A percentile compares a stretch with the other conserved stretches of the same genome.
These are phyloP conservation scores for Sambucus nigra DNA, from an alignment of 129 eudicot species.

Conservation along the genomic window DNA sequence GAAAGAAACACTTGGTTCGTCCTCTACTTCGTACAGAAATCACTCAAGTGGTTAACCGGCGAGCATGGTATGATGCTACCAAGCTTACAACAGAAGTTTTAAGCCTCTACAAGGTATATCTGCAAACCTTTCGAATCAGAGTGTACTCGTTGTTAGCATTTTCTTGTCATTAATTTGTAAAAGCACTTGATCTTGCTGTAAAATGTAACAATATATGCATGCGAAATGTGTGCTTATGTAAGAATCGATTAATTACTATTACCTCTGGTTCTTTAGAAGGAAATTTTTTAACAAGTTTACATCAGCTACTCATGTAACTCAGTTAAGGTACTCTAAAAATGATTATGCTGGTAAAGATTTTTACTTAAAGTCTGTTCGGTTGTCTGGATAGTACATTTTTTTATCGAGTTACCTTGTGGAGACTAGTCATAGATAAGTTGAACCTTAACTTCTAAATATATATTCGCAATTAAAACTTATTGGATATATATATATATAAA, in stretches of 20 bases:
- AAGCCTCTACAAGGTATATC: constrained; percentile 74
- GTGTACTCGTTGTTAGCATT: not conserved
- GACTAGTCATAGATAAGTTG: too few relatives aligned
- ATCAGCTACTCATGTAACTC: not conserved
- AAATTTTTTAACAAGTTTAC: not conserved
- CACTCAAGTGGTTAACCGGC: constrained; percentile 81
- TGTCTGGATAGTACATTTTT: not conserved
- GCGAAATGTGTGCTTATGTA: too few relatives aligned
- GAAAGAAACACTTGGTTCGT: constrained; percentile 77
- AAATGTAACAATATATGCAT: not conserved
- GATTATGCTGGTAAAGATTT: not conserved
- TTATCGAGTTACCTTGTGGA: too few relatives aligned
- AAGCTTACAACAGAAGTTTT: constrained; percentile 77
- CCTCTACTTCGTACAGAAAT: constrained; percentile 88
- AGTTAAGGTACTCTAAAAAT: not conserved
- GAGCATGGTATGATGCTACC: constrained; percentile 96
- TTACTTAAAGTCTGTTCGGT: not conserved
- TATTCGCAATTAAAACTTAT: too few relatives aligned
- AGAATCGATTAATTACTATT: too few relatives aligned
- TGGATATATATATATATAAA: too few relatives aligned
- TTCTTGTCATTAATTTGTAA: not conserved
- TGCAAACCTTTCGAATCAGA: not conserved
- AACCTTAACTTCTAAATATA: too few relatives aligned
- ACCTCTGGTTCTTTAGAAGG: too few relatives aligned
- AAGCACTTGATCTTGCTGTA: not conserved